These are phyloP conservation scores for Truncatella angustata DNA, from an alignment of 2,329 filamentous ascomycete species.

Conservation along the genomic window DNA sequence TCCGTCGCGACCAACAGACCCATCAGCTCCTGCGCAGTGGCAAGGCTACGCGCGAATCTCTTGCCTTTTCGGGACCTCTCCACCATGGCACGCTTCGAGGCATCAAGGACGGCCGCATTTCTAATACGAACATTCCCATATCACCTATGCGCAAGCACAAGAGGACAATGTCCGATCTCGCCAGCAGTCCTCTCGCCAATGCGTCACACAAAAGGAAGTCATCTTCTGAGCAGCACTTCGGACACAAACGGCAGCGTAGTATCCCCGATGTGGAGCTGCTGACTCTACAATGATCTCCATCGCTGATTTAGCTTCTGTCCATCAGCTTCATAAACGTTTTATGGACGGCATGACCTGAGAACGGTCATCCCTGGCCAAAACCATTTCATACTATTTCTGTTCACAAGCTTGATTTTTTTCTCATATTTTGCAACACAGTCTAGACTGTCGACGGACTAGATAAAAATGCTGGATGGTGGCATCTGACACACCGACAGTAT, in stretches of 20 bases:
- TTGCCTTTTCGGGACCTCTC: conserved; percentile 60
- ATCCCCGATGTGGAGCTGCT: conserved; percentile 51
- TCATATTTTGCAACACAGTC: neutral
- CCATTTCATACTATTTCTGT: conserved; percentile 45
- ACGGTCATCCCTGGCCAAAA: conserved; percentile 32
- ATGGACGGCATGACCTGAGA: conserved; percentile 27
- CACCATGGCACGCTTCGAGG: conserved; percentile 60
- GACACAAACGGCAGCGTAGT: conserved; percentile 58
- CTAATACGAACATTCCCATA: conserved; percentile 65
- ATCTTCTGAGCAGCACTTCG: conserved; percentile 37
- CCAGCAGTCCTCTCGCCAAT: conserved; percentile 49
- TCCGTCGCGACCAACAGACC: conserved; percentile 68
- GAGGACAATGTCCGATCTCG: conserved; percentile 38
- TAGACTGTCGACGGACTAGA: conserved; percentile 1
- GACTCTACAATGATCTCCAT: neutral
- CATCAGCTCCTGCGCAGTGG: conserved; percentile 59
- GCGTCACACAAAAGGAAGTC: conserved; percentile 56
- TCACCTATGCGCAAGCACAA: conserved; percentile 64
- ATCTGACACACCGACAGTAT: neutral
- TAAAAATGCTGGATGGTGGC: neutral
- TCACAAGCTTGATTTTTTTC: conserved; percentile 37
- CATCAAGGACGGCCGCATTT: conserved; percentile 64
- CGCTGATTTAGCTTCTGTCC: conserved; percentile 4
- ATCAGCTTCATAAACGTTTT: conserved; percentile 19
- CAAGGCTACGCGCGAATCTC: conserved; percentile 59